Evolutionary conservation across 1,139 yeast genomes (phyloP).

Genomic region (Geotrichum fermentans): DNA sequence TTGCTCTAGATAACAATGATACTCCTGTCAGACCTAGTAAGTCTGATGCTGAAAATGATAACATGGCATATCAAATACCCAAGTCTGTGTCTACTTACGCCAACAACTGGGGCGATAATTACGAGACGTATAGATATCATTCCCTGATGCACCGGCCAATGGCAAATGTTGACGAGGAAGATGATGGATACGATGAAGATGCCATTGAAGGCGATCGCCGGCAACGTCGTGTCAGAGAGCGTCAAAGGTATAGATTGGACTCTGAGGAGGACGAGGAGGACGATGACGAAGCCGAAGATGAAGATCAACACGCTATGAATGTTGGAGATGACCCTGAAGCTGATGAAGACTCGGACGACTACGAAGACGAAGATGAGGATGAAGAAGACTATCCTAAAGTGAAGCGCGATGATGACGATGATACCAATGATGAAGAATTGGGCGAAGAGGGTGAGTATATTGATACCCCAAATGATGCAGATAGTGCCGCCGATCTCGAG

Average conservation of each 20-base stretch:
- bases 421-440: neutral
- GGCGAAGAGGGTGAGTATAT: neutral
- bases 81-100: constrained; percentile 15
- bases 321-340: neutral
- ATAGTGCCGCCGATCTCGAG: too few species aligned
- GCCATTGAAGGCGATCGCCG: neutral
- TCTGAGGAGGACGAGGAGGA: neutral
- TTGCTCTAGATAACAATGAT: neutral
- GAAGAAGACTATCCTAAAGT: neutral
- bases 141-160: constrained; percentile 16
- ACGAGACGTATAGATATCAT: constrained; percentile 15
- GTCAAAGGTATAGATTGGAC: neutral
- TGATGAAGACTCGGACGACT: neutral
- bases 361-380: neutral
- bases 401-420: neutral
- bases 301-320: neutral
- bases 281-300: neutral
- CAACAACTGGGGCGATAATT: constrained; percentile 18
- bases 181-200: neutral
- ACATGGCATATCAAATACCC: constrained; percentile 5
- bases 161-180: constrained; percentile 1
- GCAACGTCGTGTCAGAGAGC: neutral
- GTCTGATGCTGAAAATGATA: neutral
- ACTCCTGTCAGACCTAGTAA: neutral
- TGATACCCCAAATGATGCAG: too few species aligned